These are phyloP conservation scores for Geosiphon pyriformis DNA, from an alignment of 192 early-diverging fungal genomes.

Conservation along the genomic window DNA sequence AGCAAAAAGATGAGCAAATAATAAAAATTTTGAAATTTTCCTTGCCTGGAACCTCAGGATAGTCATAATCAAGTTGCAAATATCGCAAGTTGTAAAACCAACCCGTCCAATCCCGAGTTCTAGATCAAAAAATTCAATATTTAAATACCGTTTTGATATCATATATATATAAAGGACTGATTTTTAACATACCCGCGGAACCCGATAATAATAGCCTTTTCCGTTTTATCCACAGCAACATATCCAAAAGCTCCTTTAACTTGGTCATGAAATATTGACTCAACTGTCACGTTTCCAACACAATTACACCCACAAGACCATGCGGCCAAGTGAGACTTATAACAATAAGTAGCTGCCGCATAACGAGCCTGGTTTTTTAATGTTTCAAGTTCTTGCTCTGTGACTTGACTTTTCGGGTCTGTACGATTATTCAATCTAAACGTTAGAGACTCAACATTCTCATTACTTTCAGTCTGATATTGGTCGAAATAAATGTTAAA, in stretches of 20 bases:
- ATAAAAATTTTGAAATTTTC: background rate
- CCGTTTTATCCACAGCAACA: background rate
- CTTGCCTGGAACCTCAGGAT: background rate
- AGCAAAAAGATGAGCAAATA: background rate
- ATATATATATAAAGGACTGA: no score
- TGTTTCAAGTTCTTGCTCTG: background rate
- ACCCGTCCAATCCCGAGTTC: constrained; percentile 2
- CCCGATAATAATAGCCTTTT: constrained; percentile 1
- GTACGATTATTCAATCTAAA: no score
- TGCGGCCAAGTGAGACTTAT: background rate
- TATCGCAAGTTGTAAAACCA: constrained; percentile 12
- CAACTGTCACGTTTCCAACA: constrained; percentile 12
- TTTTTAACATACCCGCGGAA: constrained; percentile 11
- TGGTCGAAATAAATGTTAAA: no score
- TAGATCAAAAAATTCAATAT: background rate
- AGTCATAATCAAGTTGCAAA: constrained; percentile 11
- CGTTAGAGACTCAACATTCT: no score
- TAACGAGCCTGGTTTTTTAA: background rate
- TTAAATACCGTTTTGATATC: background rate
- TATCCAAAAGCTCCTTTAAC: constrained; percentile 12
- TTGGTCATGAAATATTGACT: constrained; percentile 8
- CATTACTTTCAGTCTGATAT: no score
- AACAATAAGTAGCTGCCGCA: constrained; percentile 12
- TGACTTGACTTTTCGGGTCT: constrained; percentile 11
- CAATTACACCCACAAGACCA: constrained; percentile 9